Conservation (phyloP, 805 yeast genomes). For the Metschnikowia chrysomelidarum region DNA sequence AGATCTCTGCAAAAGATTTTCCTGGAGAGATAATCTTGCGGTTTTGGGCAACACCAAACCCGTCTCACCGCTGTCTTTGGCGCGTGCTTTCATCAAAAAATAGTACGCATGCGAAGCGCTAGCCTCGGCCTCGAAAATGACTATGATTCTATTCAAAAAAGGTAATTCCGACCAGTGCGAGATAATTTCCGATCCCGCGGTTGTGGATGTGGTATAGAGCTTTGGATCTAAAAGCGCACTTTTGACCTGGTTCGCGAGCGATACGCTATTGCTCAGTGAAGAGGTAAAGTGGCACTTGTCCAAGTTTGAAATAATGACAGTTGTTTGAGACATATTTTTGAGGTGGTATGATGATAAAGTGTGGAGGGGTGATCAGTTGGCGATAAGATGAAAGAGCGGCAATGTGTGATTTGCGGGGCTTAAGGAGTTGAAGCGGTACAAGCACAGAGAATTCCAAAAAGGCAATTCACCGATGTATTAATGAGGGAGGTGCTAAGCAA, state of each 20-base stretch:
- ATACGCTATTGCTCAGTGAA: slow-evolving; percentile 15
- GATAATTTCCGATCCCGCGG: slow-evolving; percentile 22
- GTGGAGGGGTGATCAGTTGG: no score
- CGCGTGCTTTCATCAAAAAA: slow-evolving; percentile 18
- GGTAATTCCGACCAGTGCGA: slow-evolving; percentile 39
- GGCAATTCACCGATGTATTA: no score
- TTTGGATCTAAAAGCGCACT: slow-evolving; percentile 24
- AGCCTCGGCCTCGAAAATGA: slow-evolving; percentile 32
- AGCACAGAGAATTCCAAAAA: no score
- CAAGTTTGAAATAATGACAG: slow-evolving; percentile 37
- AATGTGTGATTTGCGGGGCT: no score
- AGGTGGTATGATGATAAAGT: no score
- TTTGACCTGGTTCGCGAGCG: slow-evolving; percentile 39
- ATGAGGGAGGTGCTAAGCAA: no score
- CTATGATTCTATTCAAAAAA: slow-evolving; percentile 36
- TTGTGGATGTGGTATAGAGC: slow-evolving; percentile 21
- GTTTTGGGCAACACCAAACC: slow-evolving; percentile 15
- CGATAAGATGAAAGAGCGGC: no score
- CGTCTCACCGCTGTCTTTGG: not conserved
- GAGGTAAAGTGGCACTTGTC: slow-evolving; percentile 29
- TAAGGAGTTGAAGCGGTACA: no score
- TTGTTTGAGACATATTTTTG: slow-evolving; percentile 24
- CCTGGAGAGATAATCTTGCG: slow-evolving; percentile 35
- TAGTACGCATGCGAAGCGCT: slow-evolving; percentile 27
- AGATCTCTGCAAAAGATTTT: slow-evolving; percentile 35